phyloP scores from a whole-genome alignment of 179 eudicot genomes.

The Spergularia azorica region DNA sequence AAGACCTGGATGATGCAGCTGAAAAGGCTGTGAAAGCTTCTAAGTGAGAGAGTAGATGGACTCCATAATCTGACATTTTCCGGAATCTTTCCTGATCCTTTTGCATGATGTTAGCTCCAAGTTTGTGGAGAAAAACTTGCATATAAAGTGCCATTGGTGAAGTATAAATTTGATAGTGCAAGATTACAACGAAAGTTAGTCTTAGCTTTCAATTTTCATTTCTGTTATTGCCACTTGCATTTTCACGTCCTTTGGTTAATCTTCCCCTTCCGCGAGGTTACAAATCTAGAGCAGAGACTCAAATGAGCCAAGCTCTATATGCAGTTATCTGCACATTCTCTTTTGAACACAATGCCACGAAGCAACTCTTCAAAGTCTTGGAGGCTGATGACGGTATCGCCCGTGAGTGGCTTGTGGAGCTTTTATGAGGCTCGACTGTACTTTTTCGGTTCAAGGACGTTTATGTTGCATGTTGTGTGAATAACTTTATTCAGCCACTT shows the following conservation, averaged over 20 bases:
- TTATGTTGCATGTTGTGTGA: not conserved
- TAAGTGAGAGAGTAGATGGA: slow-evolving; percentile 13
- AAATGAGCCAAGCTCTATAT: not conserved
- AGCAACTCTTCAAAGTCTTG: too few species aligned
- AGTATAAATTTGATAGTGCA: slow-evolving; percentile 20
- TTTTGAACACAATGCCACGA: not conserved
- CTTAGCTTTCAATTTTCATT: slow-evolving; percentile 3
- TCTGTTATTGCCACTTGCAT: not conserved
- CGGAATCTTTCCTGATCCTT: slow-evolving; percentile 8
- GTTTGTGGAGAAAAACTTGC: slow-evolving; percentile 29
- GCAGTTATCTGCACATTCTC: not conserved
- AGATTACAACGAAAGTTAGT: slow-evolving; percentile 11
- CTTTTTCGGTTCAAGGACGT: not conserved
- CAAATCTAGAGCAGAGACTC: not conserved
- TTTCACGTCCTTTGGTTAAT: not conserved
- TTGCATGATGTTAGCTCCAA: slow-evolving; percentile 18
- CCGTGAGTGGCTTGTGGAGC: not conserved
- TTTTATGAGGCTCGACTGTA: not conserved
- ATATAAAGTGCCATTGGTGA: slow-evolving; percentile 23
- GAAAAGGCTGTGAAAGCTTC: slow-evolving; percentile 76
- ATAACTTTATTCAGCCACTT: not conserved
- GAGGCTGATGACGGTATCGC: too few species aligned
- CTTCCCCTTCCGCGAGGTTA: not conserved
- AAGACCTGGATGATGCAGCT: slow-evolving; percentile 90
- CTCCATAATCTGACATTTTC: slow-evolving; percentile 8